These are phyloP conservation scores for Penicillium sp. DNA, from an alignment of 2,329 filamentous ascomycete genomes.

Conservation along the genomic window DNA sequence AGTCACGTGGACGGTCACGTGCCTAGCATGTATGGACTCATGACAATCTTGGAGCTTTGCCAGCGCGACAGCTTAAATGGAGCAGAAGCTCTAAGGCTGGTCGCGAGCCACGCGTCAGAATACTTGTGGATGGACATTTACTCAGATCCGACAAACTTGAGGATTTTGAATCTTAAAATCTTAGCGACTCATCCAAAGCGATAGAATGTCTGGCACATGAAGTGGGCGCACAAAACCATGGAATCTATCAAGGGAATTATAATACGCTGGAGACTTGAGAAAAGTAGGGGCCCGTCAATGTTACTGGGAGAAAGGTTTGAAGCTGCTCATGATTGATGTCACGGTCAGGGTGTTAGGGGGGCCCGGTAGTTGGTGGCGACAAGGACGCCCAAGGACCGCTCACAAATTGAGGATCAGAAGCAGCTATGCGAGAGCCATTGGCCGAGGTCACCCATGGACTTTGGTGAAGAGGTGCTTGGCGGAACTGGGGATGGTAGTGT, in stretches of 20 bases:
- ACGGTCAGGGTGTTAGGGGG: constrained; percentile 1
- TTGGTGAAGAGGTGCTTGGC: background rate
- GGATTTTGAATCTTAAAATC: background rate
- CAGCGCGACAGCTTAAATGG: too few species aligned
- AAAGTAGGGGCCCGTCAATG: background rate
- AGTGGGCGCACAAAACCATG: background rate
- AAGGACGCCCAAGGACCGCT: constrained; percentile 32
- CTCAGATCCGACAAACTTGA: background rate
- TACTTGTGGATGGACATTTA: too few species aligned
- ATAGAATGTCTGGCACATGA: background rate
- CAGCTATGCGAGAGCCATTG: constrained; percentile 7
- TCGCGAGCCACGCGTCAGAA: too few species aligned
- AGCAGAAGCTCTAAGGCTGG: too few species aligned
- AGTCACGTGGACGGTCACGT: background rate
- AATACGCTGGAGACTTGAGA: background rate
- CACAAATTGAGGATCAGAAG: constrained; percentile 33
- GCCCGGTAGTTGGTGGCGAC: constrained; percentile 15
- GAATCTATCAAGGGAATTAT: background rate
- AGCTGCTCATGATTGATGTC: too few species aligned
- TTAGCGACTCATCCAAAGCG: background rate
- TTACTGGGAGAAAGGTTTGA: too few species aligned
- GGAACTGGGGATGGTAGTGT: background rate
- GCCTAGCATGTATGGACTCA: background rate
- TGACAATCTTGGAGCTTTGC: background rate
- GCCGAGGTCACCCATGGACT: constrained; percentile 3